Evolutionary conservation across 352 stramenopile species (phyloP).

Genomic region (Pythium myriotylum): DNA sequence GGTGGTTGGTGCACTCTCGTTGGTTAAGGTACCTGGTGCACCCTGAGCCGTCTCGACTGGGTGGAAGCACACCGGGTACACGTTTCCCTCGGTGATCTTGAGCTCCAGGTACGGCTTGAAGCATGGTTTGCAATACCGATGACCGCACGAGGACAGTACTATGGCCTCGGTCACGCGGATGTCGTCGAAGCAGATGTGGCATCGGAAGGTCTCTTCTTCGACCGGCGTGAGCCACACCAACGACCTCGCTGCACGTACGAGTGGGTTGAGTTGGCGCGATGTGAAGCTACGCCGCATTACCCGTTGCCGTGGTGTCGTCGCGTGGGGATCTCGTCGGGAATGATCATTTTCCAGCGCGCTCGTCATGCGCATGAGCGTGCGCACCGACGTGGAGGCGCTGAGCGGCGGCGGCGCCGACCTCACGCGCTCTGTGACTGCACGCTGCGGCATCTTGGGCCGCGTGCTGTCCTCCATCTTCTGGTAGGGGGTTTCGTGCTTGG

Average conservation of each 20-base stretch:
- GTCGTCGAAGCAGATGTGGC: slow-evolving; percentile 77
- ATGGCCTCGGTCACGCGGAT: slow-evolving; percentile 36
- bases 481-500: not conserved
- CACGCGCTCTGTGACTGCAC: not conserved
- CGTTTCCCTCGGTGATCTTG: slow-evolving; percentile 71
- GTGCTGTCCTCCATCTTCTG: slow-evolving; percentile 2
- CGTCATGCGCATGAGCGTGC: not conserved
- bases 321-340: too few species aligned
- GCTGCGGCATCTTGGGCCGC: not conserved
- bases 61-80: slow-evolving; percentile 72
- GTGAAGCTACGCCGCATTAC: not conserved
- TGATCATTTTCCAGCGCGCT: not conserved
- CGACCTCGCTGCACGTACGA: slow-evolving; percentile 9
- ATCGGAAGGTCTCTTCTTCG: slow-evolving; percentile 56
- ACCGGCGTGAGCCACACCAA: not conserved
- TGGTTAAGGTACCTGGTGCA: too few species aligned
- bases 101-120: slow-evolving; percentile 62
- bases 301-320: not conserved
- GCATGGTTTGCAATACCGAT: slow-evolving; percentile 62
- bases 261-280: not conserved
- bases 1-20: not conserved
- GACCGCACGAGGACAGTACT: slow-evolving; percentile 49
- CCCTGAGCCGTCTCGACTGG: too few species aligned
- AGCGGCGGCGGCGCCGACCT: not conserved
- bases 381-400: not conserved